Evolutionary conservation across 2,329 filamentous ascomycete genomes (phyloP), one percentile per base, ranked within the genome.

Genomic region (Sclerotinia minor): DNA sequence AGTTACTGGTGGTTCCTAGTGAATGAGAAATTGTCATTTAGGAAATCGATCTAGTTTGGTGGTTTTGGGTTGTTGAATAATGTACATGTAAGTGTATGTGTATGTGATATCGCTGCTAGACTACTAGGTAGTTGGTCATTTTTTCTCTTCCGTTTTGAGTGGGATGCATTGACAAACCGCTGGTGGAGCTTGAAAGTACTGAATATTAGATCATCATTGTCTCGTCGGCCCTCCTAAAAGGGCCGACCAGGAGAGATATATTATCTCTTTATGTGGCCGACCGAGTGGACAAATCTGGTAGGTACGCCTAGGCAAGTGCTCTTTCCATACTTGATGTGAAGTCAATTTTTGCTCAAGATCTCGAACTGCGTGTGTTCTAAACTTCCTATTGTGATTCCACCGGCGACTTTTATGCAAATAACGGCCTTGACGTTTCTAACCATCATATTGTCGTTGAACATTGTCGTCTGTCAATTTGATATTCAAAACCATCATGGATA

Each of bases 401-500:
- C 32, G 24, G 6, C 21, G 13, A 13, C 7, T 24, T 19, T 24
- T 5, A 24, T 19, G 38, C 29, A 38, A 24, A 2, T 15, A n/a
- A 35, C 9, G 7, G 15, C 19, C 21, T 61, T 47, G 21, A 24
- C 19, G 5, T 13, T 47, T 17, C 11, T 35, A 35, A n/a, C 5
- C 19, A 55, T 55, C n/a, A 35, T 7, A n/a, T 41, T 5, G 38
- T 38, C 53, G 24, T 24, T 38, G 53, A 38, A 38, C 32, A 41
- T 41, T 17, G 21, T 41, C 21, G 32, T 55, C 29, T 11, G 1
- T 5, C 11, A 15, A 55, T 13, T n/a, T 15, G 32, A 26, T 15
- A 35, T 35, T 19, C 29, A 2, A 38, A 50, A 8, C 2, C 45
- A 63, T 41, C 15, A 67, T 67, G 66, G 66, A 67, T 32, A 54